A percentile compares a stretch with the other conserved stretches of the same genome.
These are phyloP conservation scores for Neospermospora avenae DNA, from an alignment of 2,329 filamentous ascomycete genomes.

Conservation along the genomic window DNA sequence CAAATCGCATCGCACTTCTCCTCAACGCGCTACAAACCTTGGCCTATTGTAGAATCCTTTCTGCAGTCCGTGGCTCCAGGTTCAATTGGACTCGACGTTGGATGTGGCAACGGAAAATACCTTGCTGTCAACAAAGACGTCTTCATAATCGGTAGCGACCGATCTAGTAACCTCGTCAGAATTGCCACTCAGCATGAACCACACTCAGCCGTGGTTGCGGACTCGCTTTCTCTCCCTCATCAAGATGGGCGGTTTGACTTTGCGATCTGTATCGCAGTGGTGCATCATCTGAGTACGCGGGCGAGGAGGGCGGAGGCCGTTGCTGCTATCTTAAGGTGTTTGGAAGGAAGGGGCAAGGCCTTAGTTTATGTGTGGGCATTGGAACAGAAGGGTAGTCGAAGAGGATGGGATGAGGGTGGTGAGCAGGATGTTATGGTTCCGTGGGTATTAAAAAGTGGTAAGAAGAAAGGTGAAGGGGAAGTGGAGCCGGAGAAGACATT, in stretches of 20 bases:
- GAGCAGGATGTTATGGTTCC: slow-evolving; percentile 93
- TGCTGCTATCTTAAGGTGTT: slow-evolving; percentile 63
- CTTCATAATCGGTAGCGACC: slow-evolving; percentile 81
- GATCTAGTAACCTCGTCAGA: slow-evolving; percentile 58
- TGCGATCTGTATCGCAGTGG: slow-evolving; percentile 87
- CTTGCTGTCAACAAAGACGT: slow-evolving; percentile 72
- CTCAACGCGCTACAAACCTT: slow-evolving; percentile 76
- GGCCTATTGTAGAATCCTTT: slow-evolving; percentile 86
- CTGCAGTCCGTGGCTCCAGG: slow-evolving; percentile 63
- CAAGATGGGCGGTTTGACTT: slow-evolving; percentile 70
- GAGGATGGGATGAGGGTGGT: slow-evolving; percentile 82
- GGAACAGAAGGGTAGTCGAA: slow-evolving; percentile 80
- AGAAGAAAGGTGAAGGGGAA: slow-evolving; percentile 34
- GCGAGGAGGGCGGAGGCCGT: slow-evolving; percentile 72
- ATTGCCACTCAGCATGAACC: slow-evolving; percentile 48
- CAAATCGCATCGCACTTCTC: slow-evolving; percentile 83
- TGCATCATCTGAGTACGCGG: slow-evolving; percentile 86
- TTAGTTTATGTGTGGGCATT: slow-evolving; percentile 94
- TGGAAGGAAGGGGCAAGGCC: slow-evolving; percentile 60
- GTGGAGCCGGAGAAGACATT: slow-evolving; percentile 47
- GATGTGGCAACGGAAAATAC: slow-evolving; percentile 98
- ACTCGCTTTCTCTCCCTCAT: slow-evolving; percentile 81
- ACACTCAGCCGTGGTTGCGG: slow-evolving; percentile 72
- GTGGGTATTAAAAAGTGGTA: slow-evolving; percentile 67
- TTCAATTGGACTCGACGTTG: slow-evolving; percentile 81